Evolutionary conservation across 169 alveolate genomes (phyloP).

Genomic region (Pseudocohnilembus persalinus): DNA sequence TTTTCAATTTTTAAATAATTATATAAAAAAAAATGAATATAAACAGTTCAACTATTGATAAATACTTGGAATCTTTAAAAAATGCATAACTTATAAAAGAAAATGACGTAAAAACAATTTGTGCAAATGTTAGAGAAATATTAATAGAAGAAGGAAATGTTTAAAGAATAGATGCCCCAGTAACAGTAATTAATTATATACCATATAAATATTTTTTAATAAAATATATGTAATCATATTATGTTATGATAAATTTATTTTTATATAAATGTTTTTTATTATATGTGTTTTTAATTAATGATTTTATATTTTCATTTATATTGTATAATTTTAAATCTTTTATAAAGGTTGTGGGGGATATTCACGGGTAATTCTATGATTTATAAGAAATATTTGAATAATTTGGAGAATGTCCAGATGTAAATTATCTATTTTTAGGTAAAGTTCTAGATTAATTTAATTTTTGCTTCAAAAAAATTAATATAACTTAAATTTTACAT

Average conservation of each 20-base stretch:
- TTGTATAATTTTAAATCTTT: not conserved
- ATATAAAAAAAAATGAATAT: too few species aligned
- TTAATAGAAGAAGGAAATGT: conserved; percentile 84
- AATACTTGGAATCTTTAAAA: conserved; percentile 57
- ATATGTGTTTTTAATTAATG: too few species aligned
- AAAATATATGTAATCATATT: too few species aligned
- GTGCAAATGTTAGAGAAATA: conserved; percentile 77
- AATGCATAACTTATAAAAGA: conserved; percentile 72
- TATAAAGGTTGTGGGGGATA: conserved; percentile 77
- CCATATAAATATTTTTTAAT: not conserved
- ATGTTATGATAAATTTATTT: too few species aligned
- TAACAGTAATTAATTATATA: conserved; percentile 46
- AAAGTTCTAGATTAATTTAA: not conserved
- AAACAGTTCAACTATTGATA: conserved; percentile 54
- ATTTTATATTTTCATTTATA: not conserved
- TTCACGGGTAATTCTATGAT: conserved; percentile 85
- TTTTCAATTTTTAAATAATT: too few species aligned
- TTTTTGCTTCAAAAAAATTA: not conserved
- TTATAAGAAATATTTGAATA: conserved; percentile 68
- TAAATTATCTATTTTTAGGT: conserved; percentile 84
- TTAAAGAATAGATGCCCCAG: conserved; percentile 84
- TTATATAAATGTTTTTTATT: too few species aligned
- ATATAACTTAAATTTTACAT: conserved; percentile 89
- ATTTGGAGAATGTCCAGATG: conserved; percentile 77
- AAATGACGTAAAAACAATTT: conserved; percentile 65